Evolutionary conservation across 495 filamentous ascomycete genomes (phyloP).

Genomic region (Penicillium cinerascens): DNA sequence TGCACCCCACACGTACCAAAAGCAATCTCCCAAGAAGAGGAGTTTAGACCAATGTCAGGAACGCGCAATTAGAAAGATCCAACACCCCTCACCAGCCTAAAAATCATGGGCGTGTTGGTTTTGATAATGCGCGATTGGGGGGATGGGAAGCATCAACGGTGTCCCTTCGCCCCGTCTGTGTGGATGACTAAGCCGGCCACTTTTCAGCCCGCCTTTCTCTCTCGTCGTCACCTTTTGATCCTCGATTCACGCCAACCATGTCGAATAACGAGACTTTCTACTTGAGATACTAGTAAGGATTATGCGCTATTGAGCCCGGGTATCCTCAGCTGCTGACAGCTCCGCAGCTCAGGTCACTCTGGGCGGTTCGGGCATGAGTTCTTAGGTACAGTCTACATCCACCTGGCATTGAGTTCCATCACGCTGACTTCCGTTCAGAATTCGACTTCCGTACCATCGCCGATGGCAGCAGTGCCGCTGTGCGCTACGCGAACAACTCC

Average conservation of each 20-base stretch:
- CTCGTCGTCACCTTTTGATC: conserved; percentile 10
- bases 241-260: conserved; percentile 30
- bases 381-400: conserved; percentile 59
- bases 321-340: conserved; percentile 48
- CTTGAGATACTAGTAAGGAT: conserved; percentile 87
- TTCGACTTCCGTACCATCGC: conserved; percentile 93
- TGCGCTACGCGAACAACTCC: conserved; percentile 98
- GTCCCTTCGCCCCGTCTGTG: conserved; percentile 49
- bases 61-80: conserved; percentile 34
- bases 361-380: conserved; percentile 99
- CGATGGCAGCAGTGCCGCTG: conserved; percentile 91
- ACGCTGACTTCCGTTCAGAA: conserved; percentile 55
- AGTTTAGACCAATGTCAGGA: conserved; percentile 18
- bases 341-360: conserved; percentile 85
- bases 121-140: conserved; percentile 27
- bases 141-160: conserved; percentile 35
- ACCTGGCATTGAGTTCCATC: neutral
- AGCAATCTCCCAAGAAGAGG: conserved; percentile 26
- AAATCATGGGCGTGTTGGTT: conserved; percentile 38
- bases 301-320: conserved; percentile 32
- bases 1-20: conserved; percentile 21
- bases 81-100: conserved; percentile 42
- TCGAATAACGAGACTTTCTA: conserved; percentile 82
- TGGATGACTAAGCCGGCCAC: conserved; percentile 48
- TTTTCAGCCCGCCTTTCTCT: conserved; percentile 22